These are phyloP conservation scores for Cladosporium sp. DNA, from an alignment of 2,329 filamentous ascomycete genomes.

Conservation along the genomic window DNA sequence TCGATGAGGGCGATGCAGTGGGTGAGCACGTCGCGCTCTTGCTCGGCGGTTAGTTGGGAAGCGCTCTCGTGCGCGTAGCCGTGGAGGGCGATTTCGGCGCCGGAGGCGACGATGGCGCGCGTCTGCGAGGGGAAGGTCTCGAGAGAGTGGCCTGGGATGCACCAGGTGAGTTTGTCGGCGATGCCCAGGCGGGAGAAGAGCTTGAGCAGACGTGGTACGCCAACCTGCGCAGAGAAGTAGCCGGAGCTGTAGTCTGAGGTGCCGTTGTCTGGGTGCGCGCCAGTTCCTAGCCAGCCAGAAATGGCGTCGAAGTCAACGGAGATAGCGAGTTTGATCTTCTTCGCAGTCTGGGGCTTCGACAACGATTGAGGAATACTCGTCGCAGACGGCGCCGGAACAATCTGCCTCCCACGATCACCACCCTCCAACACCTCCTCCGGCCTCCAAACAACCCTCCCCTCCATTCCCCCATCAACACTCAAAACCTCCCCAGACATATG, in stretches of 20 bases:
- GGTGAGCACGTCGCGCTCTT: conserved; percentile 45
- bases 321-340: conserved; percentile 35
- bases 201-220: conserved; percentile 49
- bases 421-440: conserved; percentile 34
- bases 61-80: conserved; percentile 46
- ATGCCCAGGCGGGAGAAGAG: conserved; percentile 48
- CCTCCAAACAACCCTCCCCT: conserved; percentile 45
- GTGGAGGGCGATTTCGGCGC: conserved; percentile 48
- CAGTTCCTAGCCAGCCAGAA: conserved; percentile 55
- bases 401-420: too few species aligned
- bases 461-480: conserved; percentile 47
- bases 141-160: conserved; percentile 53
- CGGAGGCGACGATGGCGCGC: conserved; percentile 44
- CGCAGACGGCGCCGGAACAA: too few species aligned
- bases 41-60: conserved; percentile 40
- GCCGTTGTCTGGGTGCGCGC: conserved; percentile 46
- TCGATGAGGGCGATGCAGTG: conserved; percentile 44
- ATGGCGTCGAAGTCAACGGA: conserved; percentile 53
- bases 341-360: conserved; percentile 13
- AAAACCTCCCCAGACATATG: conserved; percentile 51
- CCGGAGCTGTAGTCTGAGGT: conserved; percentile 52
- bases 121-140: conserved; percentile 52
- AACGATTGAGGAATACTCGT: neutral
- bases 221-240: conserved; percentile 52
- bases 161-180: conserved; percentile 52